These are phyloP conservation scores for Neopestalotiopsis rosae DNA, from an alignment of 2,329 filamentous ascomycete species.

Conservation along the genomic window DNA sequence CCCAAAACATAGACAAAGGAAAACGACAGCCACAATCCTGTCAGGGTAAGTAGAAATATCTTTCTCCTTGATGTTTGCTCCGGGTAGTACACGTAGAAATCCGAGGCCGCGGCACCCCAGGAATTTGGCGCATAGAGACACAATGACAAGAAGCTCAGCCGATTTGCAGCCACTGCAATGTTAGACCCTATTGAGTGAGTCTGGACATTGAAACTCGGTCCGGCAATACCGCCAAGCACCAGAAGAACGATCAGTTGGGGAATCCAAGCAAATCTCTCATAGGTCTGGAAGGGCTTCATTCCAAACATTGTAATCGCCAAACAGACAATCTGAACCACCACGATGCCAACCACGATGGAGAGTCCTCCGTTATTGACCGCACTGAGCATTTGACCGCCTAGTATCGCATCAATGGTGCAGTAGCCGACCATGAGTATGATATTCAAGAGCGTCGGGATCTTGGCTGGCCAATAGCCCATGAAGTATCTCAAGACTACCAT, in stretches of 20 bases:
- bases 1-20: conserved; percentile 66
- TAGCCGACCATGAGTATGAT: conserved; percentile 38
- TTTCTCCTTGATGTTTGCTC: conserved; percentile 31
- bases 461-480: conserved; percentile 40
- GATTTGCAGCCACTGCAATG: conserved; percentile 58
- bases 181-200: conserved; percentile 55
- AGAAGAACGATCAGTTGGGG: conserved; percentile 66
- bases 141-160: conserved; percentile 73
- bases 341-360: conserved; percentile 69
- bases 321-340: conserved; percentile 66
- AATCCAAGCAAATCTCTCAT: conserved; percentile 70
- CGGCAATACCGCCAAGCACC: conserved; percentile 66
- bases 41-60: conserved; percentile 52
- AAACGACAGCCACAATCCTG: conserved; percentile 7
- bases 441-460: conserved; percentile 35
- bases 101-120: conserved; percentile 66
- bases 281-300: conserved; percentile 70
- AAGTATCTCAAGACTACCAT: conserved; percentile 36
- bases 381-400: conserved; percentile 72
- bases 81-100: conserved; percentile 66
- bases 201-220: conserved; percentile 61
- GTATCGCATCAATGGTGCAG: conserved; percentile 64
- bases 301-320: conserved; percentile 72
- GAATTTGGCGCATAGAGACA: conserved; percentile 69
- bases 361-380: conserved; percentile 64